Conservation (phyloP, 2,329 filamentous ascomycete species). For the Cadophora sp. region DNA sequence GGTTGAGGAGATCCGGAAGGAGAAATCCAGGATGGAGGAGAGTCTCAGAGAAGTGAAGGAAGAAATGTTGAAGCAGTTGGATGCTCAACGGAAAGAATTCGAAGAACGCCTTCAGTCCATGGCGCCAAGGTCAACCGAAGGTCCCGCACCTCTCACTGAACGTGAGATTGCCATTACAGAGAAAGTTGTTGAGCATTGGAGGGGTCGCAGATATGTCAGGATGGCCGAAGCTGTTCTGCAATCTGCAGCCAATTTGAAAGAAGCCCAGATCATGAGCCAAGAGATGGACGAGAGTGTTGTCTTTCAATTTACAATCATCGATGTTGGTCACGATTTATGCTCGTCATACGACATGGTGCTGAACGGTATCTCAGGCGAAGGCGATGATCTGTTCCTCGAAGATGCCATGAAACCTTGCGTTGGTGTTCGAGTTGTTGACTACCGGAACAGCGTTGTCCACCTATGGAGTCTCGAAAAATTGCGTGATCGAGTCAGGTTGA, state of each 20-base stretch:
- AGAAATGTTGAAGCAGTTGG: slow-evolving; percentile 87
- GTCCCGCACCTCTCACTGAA: slow-evolving; percentile 60
- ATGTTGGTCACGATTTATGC: slow-evolving; percentile 84
- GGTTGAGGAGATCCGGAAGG: slow-evolving; percentile 81
- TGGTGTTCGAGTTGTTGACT: slow-evolving; percentile 89
- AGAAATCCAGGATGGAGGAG: slow-evolving; percentile 87
- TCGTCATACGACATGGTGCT: slow-evolving; percentile 97
- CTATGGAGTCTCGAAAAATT: slow-evolving; percentile 96
- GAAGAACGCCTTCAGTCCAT: slow-evolving; percentile 84
- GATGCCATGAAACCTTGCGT: slow-evolving; percentile 88
- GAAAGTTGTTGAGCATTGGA: slow-evolving; percentile 76
- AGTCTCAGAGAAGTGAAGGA: slow-evolving; percentile 78
- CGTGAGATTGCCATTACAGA: slow-evolving; percentile 75
- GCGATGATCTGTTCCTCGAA: slow-evolving; percentile 81
- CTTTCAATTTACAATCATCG: slow-evolving; percentile 94
- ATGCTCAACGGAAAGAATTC: slow-evolving; percentile 82
- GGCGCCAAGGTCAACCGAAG: slow-evolving; percentile 58
- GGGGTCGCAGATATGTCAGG: slow-evolving; percentile 82
- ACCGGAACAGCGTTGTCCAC: slow-evolving; percentile 83
- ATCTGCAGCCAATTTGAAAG: slow-evolving; percentile 86
- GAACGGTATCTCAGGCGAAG: slow-evolving; percentile 86
- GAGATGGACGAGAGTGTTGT: slow-evolving; percentile 91
- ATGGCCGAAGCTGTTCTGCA: slow-evolving; percentile 94
- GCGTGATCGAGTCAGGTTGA: slow-evolving; percentile 82
- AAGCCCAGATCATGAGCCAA: slow-evolving; percentile 97